Evolutionary conservation across 345 rosid genomes (phyloP), one percentile per base, ranked within the genome.

Genomic region (Eutrema yunnanense): DNA sequence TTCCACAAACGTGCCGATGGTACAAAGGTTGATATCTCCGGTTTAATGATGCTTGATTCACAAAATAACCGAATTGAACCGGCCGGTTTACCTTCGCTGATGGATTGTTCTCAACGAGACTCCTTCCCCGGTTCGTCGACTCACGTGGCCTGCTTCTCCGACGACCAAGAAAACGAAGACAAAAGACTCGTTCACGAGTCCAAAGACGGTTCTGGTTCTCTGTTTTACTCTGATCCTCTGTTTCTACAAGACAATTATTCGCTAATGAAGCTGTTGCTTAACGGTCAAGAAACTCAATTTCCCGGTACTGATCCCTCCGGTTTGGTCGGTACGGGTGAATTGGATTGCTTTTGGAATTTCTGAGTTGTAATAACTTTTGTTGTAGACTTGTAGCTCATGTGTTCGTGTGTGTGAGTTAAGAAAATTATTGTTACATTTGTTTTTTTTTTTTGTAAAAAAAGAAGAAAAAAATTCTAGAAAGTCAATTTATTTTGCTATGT

Each of bases 131-230:
- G 79, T 6, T 68, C 75, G 68, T 52, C 77, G 4, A 75, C 83
- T 36, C 84, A 86, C 84, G 94, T 90, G 90, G 84, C 97, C 90
- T 90, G 90, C 95, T 90, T 88, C 95, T 86, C 97, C 95, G 80
- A 84, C 69, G 80, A 84, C 69, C 80, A 71, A 58, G 76, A 79
- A 62, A 63, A 44, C 61, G 85, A 74, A 51, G 78, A 51, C 26
- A 67, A 84, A 55, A 83, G 67, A 68, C 62, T 72, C 22, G 40
- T 70, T 8, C 73, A 80, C 22, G 83, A 77, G 47, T 73, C 76
- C 42, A 78, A 65, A 1, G 82, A 82, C 26, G 60, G 52, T 76
- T 75, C 71, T 61, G 74, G 71, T 44, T 81, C 81, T 72, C 51
- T 76, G 66, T 83, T 80, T 26, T 76, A 75, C 81, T 71, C 84